Evolutionary conservation across 1,284 basidiomycete species (phyloP).

Genomic region (Pseudozyma thailandica): DNA sequence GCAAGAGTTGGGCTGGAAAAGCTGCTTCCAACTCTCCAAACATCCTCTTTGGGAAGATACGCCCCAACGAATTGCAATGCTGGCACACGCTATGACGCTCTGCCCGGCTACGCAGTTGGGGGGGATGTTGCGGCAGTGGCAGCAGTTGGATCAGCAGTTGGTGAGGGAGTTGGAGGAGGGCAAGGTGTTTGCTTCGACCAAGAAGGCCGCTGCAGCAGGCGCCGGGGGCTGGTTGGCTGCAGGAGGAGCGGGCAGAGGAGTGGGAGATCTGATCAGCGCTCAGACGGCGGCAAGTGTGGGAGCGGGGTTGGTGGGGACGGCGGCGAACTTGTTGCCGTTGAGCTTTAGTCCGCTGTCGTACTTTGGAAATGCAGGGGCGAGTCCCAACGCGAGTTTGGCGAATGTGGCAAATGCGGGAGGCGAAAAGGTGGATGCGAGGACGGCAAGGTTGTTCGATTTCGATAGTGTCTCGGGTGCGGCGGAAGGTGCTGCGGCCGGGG

Average conservation of each 20-base stretch:
- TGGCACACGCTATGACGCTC: conserved; percentile 29
- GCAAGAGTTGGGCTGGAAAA: conserved; percentile 35
- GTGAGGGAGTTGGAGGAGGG: conserved; percentile 22
- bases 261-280: conserved; percentile 13
- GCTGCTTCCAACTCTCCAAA: conserved; percentile 36
- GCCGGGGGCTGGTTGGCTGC: not conserved
- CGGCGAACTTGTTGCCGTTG: conserved; percentile 36
- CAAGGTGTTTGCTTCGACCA: conserved; percentile 15
- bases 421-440: conserved; percentile 17
- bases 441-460: conserved; percentile 49
- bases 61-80: conserved; percentile 23
- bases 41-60: conserved; percentile 45
- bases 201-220: conserved; percentile 6
- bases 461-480: conserved; percentile 11
- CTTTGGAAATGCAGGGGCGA: conserved; percentile 8
- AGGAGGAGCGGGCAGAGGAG: not conserved
- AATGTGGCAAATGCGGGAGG: not conserved
- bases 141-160: conserved; percentile 22
- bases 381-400: not conserved
- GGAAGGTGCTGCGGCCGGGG: not conserved
- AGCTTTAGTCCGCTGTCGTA: conserved; percentile 25
- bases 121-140: conserved; percentile 32
- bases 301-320: conserved; percentile 24
- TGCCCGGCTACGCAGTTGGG: conserved; percentile 28
- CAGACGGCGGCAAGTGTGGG: conserved; percentile 21